A percentile compares a stretch with the other conserved stretches of the same genome.
Conservation (phyloP, 1,139 yeast species). For the Geotrichum bryndzae region DNA sequence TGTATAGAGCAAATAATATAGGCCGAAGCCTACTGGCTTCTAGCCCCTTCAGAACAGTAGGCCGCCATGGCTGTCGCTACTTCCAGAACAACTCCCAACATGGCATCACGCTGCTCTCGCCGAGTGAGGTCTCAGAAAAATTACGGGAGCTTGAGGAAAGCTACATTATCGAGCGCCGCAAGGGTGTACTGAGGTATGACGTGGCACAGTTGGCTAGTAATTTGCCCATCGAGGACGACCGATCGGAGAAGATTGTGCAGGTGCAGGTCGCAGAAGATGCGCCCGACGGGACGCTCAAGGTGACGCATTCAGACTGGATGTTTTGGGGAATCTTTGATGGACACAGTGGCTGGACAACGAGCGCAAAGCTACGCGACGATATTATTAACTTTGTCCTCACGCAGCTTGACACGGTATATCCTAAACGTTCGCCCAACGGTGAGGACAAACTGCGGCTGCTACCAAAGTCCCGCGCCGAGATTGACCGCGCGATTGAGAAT, state of each 20-base stretch:
- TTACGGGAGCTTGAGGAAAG: slow-evolving; percentile 76
- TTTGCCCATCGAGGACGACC: slow-evolving; percentile 91
- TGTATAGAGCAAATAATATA: neutral
- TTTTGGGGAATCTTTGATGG: slow-evolving; percentile 97
- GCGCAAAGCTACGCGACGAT: slow-evolving; percentile 73
- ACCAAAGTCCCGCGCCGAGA: slow-evolving; percentile 54
- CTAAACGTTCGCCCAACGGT: slow-evolving; percentile 30
- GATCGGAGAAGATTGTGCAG: slow-evolving; percentile 79
- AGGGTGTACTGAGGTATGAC: slow-evolving; percentile 91
- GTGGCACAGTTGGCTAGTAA: slow-evolving; percentile 86
- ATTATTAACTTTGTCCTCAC: slow-evolving; percentile 69
- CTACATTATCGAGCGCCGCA: slow-evolving; percentile 70
- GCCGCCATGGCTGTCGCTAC: neutral
- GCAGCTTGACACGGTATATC: slow-evolving; percentile 66
- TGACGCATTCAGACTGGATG: slow-evolving; percentile 64
- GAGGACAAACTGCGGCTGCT: slow-evolving; percentile 40
- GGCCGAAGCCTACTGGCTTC: neutral
- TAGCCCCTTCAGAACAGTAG: neutral
- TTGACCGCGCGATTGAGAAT: slow-evolving; percentile 72
- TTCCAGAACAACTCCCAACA: slow-evolving; percentile 7
- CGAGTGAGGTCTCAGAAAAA: slow-evolving; percentile 65
- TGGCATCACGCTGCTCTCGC: slow-evolving; percentile 43
- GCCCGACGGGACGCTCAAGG: neutral
- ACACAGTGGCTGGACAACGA: slow-evolving; percentile 94
- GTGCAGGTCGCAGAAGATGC: slow-evolving; percentile 34